These are phyloP conservation scores for Bacterosira constricta DNA, from an alignment of 108 stramenopile genomes.

Conservation along the genomic window DNA sequence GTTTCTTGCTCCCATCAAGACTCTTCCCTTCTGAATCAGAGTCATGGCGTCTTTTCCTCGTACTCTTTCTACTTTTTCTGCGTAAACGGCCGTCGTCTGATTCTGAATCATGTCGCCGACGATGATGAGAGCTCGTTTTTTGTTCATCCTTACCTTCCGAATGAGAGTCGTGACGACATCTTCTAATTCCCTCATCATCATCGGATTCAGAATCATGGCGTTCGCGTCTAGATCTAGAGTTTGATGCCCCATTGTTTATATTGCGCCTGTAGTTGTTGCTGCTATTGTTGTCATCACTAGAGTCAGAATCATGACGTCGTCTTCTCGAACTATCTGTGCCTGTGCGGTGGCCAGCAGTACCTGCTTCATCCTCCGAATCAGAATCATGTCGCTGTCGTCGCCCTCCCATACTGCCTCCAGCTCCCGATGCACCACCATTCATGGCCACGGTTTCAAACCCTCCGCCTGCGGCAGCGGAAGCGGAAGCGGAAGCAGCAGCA, in stretches of 20 bases:
- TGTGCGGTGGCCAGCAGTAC: neutral
- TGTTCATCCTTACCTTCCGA: neutral
- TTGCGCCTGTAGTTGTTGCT: neutral
- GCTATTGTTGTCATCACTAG: neutral
- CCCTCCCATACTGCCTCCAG: neutral
- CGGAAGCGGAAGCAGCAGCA: too few relatives aligned
- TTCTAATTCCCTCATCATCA: neutral
- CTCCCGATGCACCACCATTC: neutral
- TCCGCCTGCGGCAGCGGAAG: neutral
- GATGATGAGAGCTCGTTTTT: neutral
- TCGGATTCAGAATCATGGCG: slow-evolving; percentile 25
- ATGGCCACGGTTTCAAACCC: neutral
- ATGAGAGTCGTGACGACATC: neutral
- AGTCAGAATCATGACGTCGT: slow-evolving; percentile 16
- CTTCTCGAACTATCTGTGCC: neutral
- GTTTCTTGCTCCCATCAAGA: neutral
- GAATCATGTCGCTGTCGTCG: neutral
- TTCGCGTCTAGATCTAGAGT: too few relatives aligned
- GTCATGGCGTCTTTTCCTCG: slow-evolving; percentile 3
- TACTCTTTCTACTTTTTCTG: slow-evolving; percentile 7
- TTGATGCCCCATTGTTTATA: too few relatives aligned
- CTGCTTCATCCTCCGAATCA: neutral
- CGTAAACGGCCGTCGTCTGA: too few relatives aligned
- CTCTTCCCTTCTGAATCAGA: slow-evolving; percentile 8
- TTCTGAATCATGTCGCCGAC: slow-evolving; percentile 12